phyloP scores from a whole-genome alignment of 2,329 filamentous ascomycete species.

The Madurella fahalii region DNA sequence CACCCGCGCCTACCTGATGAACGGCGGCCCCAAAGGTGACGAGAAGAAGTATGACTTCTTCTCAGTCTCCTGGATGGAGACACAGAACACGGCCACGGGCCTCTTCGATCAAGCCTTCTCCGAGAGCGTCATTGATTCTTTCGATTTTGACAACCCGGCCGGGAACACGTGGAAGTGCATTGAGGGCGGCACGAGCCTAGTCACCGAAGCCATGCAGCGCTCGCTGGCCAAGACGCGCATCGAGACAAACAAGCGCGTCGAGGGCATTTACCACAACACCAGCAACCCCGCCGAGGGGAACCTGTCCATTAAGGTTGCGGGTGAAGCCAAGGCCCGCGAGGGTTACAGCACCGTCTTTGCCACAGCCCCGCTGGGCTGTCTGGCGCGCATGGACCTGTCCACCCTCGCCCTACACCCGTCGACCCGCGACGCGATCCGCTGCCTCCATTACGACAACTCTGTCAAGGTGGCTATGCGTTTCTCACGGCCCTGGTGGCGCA shows the following conservation, averaged over 20 bases:
- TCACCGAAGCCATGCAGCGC: constrained; percentile 30
- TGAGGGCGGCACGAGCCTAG: constrained; percentile 29
- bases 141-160: constrained; percentile 29
- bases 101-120: constrained; percentile 35
- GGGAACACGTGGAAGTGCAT: constrained; percentile 29
- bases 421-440: constrained; percentile 25
- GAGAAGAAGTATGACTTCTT: neutral
- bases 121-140: constrained; percentile 33
- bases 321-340: neutral
- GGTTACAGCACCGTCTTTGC: constrained; percentile 30
- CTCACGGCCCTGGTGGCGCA: constrained; percentile 31
- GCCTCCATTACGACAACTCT: constrained; percentile 29
- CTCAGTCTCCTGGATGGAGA: neutral
- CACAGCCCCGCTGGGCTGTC: constrained; percentile 27
- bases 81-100: constrained; percentile 22
- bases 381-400: constrained; percentile 27
- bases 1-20: neutral
- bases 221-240: constrained; percentile 14
- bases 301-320: neutral
- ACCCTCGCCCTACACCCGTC: constrained; percentile 20
- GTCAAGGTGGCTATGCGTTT: constrained; percentile 37
- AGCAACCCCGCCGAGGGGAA: neutral
- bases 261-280: neutral
- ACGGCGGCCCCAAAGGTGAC: neutral
- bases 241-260: constrained; percentile 8